These are phyloP conservation scores for Rubia yunnanensis DNA, from an alignment of 257 asterid species.

Conservation along the genomic window DNA sequence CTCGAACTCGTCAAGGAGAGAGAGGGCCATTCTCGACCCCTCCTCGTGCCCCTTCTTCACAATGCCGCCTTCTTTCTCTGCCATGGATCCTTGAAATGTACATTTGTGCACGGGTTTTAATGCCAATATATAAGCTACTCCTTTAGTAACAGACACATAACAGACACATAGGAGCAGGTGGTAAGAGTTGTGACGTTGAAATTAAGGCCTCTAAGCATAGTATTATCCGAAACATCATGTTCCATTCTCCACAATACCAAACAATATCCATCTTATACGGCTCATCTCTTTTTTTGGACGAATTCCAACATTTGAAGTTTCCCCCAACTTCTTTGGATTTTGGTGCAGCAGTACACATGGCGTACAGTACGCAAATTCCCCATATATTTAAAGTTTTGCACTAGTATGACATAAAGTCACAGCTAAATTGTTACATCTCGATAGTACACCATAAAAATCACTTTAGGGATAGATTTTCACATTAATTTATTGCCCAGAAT, in stretches of 20 bases:
- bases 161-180: background rate
- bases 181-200: background rate
- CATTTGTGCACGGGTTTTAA: background rate
- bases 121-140: background rate
- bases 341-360: background rate
- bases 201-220: background rate
- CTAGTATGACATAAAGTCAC: no score
- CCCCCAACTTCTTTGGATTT: background rate
- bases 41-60: conserved; percentile 19
- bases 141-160: background rate
- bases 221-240: background rate
- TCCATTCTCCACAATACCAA: background rate
- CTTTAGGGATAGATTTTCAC: background rate
- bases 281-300: background rate
- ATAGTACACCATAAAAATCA: background rate
- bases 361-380: no score
- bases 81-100: background rate
- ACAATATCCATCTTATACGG: background rate
- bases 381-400: no score
- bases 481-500: background rate
- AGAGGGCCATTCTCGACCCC: conserved; percentile 14
- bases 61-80: conserved; percentile 15
- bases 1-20: conserved; percentile 15
- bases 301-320: background rate
- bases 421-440: no score